Conservation (phyloP, 225 moss, liverwort and hornwort genomes). For the Asterella californica region DNA sequence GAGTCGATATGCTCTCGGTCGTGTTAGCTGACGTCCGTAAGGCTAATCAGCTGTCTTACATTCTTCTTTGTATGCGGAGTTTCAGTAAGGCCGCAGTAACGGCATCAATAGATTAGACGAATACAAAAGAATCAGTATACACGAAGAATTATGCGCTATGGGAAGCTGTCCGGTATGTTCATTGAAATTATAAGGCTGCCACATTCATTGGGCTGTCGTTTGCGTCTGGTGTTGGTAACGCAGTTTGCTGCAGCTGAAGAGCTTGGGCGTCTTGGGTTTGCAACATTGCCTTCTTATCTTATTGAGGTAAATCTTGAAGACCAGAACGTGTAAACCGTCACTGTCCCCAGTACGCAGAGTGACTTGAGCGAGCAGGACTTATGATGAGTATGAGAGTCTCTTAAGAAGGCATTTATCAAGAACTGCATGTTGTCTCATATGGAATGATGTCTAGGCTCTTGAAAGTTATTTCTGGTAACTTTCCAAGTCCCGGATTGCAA, state of each 20-base stretch:
- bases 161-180: background rate
- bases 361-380: background rate
- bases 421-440: background rate
- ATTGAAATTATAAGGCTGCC: background rate
- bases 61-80: too few relatives aligned
- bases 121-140: background rate
- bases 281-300: conserved; percentile 82
- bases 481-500: background rate
- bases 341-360: background rate
- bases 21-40: background rate
- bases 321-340: background rate
- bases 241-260: conserved; percentile 79
- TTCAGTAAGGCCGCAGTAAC: too few relatives aligned
- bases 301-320: conserved; percentile 55
- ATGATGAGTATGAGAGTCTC: background rate
- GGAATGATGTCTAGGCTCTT: background rate
- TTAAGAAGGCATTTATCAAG: background rate
- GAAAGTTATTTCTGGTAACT: background rate
- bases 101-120: too few relatives aligned
- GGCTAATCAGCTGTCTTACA: too few relatives aligned
- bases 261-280: conserved; percentile 64
- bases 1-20: background rate
- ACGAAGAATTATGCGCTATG: background rate
- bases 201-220: background rate
- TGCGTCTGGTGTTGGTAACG: conserved; percentile 7